Conservation (phyloP, 106 monocot species). For the Hemerocallis citrina region DNA sequence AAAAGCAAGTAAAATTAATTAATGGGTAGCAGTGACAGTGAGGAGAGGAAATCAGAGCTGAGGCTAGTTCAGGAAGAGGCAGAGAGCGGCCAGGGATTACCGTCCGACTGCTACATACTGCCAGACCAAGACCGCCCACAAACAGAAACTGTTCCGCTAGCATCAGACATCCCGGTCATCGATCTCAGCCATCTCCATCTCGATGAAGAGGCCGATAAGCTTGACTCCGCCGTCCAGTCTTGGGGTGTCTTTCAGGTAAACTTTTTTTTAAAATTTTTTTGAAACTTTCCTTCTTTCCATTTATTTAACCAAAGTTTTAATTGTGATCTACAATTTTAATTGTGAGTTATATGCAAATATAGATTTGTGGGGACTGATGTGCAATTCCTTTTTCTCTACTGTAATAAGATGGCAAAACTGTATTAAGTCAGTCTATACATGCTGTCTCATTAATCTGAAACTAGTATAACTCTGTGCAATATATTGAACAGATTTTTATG, state of each 20-base stretch:
- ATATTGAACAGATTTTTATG: too few relatives aligned
- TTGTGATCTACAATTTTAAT: too few relatives aligned
- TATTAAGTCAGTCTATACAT: slow-evolving; percentile 24
- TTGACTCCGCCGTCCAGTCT: slow-evolving; percentile 14
- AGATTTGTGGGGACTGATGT: too few relatives aligned
- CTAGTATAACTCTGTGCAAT: too few relatives aligned
- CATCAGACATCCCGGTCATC: slow-evolving; percentile 11
- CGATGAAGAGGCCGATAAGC: slow-evolving; percentile 17
- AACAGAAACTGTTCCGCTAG: background rate
- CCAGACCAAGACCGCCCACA: slow-evolving; percentile 6
- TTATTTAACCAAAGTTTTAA: too few relatives aligned
- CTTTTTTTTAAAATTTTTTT: background rate
- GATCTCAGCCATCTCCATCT: slow-evolving; percentile 24
- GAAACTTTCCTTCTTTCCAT: too few relatives aligned
- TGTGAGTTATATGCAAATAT: too few relatives aligned
- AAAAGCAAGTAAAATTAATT: too few relatives aligned
- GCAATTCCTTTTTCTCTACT: too few relatives aligned
- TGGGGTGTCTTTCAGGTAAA: slow-evolving; percentile 37
- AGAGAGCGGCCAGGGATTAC: slow-evolving; percentile 2
- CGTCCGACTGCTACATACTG: slow-evolving; percentile 18
- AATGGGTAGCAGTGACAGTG: background rate
- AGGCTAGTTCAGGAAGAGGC: slow-evolving; percentile 32
- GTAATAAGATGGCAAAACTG: too few relatives aligned
- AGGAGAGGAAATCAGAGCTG: background rate
- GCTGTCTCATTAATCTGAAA: too few relatives aligned